A percentile compares a stretch with the other conserved stretches of the same genome.
phyloP scores from a whole-genome alignment of 75 land plant species.

The Isoetes taiwanensis region DNA sequence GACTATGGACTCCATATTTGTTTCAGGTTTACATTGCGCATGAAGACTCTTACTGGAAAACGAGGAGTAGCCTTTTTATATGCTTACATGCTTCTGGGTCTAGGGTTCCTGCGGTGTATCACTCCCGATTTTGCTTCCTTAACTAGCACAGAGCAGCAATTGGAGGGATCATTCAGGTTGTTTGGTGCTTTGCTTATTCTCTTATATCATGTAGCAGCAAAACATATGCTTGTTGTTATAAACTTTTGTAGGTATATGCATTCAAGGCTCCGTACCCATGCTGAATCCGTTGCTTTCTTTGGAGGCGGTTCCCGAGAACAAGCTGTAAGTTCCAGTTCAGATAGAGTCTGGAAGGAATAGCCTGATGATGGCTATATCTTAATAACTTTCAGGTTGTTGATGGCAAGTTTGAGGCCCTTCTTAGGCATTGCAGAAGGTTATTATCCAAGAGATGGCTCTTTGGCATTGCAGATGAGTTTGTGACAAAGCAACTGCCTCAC shows the following conservation, averaged over 20 bases:
- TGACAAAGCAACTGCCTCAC: slow-evolving; percentile 94
- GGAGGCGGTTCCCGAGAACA: slow-evolving; percentile 94
- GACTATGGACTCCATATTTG: no score
- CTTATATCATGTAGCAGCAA: slow-evolving; percentile 2
- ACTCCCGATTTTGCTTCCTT: slow-evolving; percentile 91
- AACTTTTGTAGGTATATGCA: slow-evolving; percentile 59
- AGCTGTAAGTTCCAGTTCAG: slow-evolving; percentile 43
- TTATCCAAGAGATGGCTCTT: slow-evolving; percentile 79
- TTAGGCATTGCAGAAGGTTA: slow-evolving; percentile 54
- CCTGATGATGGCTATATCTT: background rate
- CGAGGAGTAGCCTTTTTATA: slow-evolving; percentile 88
- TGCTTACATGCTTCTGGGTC: slow-evolving; percentile 89
- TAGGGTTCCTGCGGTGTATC: slow-evolving; percentile 77
- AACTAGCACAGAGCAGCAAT: slow-evolving; percentile 79
- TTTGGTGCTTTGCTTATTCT: background rate
- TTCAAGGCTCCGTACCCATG: slow-evolving; percentile 84
- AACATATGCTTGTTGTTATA: background rate
- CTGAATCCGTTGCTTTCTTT: slow-evolving; percentile 99
- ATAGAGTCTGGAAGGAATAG: background rate
- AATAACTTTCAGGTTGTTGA: slow-evolving; percentile 66
- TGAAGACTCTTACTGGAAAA: slow-evolving; percentile 75
- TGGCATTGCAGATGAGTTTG: slow-evolving; percentile 87
- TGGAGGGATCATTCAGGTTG: slow-evolving; percentile 91
- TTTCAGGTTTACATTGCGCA: slow-evolving; percentile 93
- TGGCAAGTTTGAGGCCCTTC: slow-evolving; percentile 53